Base-by-base conservation (phyloP, 2,329 filamentous ascomycete genomes). In the Aureobasidium mangrovei region DNA sequence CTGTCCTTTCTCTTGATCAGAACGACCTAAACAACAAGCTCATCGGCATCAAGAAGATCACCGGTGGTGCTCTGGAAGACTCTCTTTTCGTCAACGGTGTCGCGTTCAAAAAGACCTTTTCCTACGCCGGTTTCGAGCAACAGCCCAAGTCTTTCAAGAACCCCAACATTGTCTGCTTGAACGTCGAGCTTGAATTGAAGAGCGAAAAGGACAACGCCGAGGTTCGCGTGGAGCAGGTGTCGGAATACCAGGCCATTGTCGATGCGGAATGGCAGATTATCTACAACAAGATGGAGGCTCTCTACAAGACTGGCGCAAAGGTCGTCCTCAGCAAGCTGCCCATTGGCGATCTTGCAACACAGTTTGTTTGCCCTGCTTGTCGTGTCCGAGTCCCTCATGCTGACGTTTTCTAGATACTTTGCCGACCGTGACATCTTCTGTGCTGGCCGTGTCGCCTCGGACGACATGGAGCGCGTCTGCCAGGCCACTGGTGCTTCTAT, bases 201-300 rank as follows among this genome's bases (percentile, higher is more conserved):
- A 91, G 88, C 59, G 93, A 98, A 73, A 98, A 96, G 79, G 93
- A 98, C 76, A 98, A 98, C 66, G 93, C 93, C 57, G 93, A 98
- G 76, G 90, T 98, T 60, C 85, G 93, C 57, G 91, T 98, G 56
- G 93, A 97, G 74, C 91, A 97, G 72, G 93, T 98, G 51, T 95
- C 91, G 24, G 93, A 98, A 74, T 98, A 98, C 77, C 93, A 98
- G 75, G 93, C 93, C 59, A 96, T 98, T 63, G 93, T 98, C 68
- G 93, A 98, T 67, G 93, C 93, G 31, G 93, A 98, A 74, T 98
- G 93, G 93, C 90, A 96, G 73, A 98, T 98, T 69, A 98, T 98
- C 72, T 97, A 86, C 82, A 91, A 96, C 78, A 98, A 98, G 80
- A 87, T 98, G 70, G 93, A 98, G 76, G 88, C 91, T 46, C 76